Evolutionary conservation across 2,329 filamentous ascomycete genomes (phyloP).

Genomic region (Raffaelea ambrosiae): DNA sequence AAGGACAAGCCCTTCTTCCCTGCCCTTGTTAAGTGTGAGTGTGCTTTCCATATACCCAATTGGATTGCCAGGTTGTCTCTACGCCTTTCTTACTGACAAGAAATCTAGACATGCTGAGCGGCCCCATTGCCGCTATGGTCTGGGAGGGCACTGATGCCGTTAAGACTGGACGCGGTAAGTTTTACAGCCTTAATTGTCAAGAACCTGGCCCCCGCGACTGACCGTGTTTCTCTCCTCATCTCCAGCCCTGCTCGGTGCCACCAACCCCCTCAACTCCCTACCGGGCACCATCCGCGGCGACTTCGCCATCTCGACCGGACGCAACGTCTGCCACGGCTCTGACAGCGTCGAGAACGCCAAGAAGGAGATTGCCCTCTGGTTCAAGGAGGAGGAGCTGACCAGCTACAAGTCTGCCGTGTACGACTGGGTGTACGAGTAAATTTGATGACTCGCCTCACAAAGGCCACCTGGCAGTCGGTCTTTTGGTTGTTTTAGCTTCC

Average conservation of each 20-base stretch:
- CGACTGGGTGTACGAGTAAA: conserved; percentile 89
- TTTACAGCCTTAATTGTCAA: not conserved
- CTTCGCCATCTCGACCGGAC: conserved; percentile 79
- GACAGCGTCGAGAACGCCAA: conserved; percentile 97
- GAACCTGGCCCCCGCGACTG: not conserved
- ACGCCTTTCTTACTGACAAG: conserved; percentile 9
- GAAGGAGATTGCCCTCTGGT: conserved; percentile 99
- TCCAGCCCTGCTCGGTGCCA: conserved; percentile 85
- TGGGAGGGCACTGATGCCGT: conserved; percentile 98
- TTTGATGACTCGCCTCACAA: no score
- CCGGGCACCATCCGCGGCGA: conserved; percentile 97
- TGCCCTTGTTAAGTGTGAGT: conserved; percentile 82
- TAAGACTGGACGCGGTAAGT: conserved; percentile 90
- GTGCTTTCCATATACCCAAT: not conserved
- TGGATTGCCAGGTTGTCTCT: not conserved
- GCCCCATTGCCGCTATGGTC: conserved; percentile 98
- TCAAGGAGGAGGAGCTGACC: conserved; percentile 79
- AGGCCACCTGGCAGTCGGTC: not conserved
- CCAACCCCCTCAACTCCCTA: conserved; percentile 90
- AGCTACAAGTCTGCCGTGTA: conserved; percentile 76
- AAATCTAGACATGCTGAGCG: conserved; percentile 80
- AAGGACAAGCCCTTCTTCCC: conserved; percentile 94
- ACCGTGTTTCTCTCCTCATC: conserved; percentile 14
- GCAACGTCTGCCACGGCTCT: conserved; percentile 99
- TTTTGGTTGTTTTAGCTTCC: no score